phyloP scores from a whole-genome alignment of 768 basidiomycete genomes.

The Phaffia tasmanica region DNA sequence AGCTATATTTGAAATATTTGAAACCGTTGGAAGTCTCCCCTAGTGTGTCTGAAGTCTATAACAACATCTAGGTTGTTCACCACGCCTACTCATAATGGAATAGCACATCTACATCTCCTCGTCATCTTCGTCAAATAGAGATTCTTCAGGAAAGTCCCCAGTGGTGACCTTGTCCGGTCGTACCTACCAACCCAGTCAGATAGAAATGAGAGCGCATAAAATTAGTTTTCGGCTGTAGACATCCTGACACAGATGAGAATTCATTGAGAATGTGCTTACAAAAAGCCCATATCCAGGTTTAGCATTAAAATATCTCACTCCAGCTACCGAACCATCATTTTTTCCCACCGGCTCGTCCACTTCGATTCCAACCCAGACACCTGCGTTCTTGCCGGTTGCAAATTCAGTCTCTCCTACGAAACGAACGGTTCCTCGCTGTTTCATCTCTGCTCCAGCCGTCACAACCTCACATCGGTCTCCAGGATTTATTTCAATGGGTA shows the following conservation, averaged over 20 bases:
- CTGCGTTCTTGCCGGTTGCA: conserved; percentile 46
- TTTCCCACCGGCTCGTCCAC: conserved; percentile 94
- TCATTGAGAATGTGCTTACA: conserved; percentile 41
- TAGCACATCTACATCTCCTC: conserved; percentile 35
- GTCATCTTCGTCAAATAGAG: conserved; percentile 60
- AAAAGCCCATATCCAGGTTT: conserved; percentile 68
- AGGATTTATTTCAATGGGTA: conserved; percentile 36
- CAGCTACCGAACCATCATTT: conserved; percentile 88
- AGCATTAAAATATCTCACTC: conserved; percentile 75
- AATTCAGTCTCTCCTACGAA: conserved; percentile 75
- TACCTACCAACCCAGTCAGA: conserved; percentile 1
- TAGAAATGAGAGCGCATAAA: neutral
- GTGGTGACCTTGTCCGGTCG: conserved; percentile 63
- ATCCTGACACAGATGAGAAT: too few relatives aligned
- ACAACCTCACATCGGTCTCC: conserved; percentile 78
- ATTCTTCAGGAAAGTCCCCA: conserved; percentile 79
- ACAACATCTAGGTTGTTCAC: too few relatives aligned
- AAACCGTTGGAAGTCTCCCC: conserved; percentile 3
- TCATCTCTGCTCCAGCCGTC: conserved; percentile 53
- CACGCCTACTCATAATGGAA: too few relatives aligned
- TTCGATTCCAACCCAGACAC: conserved; percentile 78
- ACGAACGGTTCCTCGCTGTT: conserved; percentile 71
- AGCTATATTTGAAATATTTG: conserved; percentile 16
- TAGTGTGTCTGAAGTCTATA: too few relatives aligned
- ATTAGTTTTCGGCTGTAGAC: neutral